Conservation (phyloP, 1,139 yeast genomes). For the Yamadazyma jaroonii region DNA sequence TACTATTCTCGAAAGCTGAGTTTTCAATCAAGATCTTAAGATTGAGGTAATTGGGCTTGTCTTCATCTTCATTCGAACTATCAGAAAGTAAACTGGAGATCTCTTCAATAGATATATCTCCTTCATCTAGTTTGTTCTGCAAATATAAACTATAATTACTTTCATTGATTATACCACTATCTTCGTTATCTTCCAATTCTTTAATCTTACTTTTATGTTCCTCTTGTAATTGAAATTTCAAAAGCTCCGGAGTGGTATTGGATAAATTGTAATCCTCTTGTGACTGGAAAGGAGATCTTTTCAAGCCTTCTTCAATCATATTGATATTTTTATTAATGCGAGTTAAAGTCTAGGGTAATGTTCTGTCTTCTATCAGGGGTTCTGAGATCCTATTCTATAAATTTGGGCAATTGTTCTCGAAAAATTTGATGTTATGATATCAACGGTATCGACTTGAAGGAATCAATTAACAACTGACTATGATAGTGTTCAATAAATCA, state of each 20-base stretch:
- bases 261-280: slow-evolving; percentile 23
- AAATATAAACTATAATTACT: slow-evolving; percentile 38
- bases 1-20: slow-evolving; percentile 41
- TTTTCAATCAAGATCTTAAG: slow-evolving; percentile 44
- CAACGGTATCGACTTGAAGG: too few relatives aligned
- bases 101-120: slow-evolving; percentile 22
- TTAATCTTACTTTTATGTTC: slow-evolving; percentile 30
- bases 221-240: slow-evolving; percentile 46
- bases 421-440: too few relatives aligned
- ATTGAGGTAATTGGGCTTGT: slow-evolving; percentile 32
- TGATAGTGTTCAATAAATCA: too few relatives aligned
- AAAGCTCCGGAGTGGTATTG: slow-evolving; percentile 35
- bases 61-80: slow-evolving; percentile 17
- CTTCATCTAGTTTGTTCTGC: slow-evolving; percentile 32
- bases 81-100: slow-evolving; percentile 21
- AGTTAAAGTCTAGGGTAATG: too few relatives aligned
- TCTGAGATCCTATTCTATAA: too few relatives aligned
- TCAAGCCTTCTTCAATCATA: slow-evolving; percentile 36
- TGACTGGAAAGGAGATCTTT: slow-evolving; percentile 38
- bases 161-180: slow-evolving; percentile 20
- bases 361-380: too few relatives aligned
- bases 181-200: slow-evolving; percentile 15
- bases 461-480: too few relatives aligned
- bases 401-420: too few relatives aligned
- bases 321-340: neutral